These are phyloP conservation scores for Pyronema domesticum DNA, from an alignment of 495 filamentous ascomycete species.

Conservation along the genomic window DNA sequence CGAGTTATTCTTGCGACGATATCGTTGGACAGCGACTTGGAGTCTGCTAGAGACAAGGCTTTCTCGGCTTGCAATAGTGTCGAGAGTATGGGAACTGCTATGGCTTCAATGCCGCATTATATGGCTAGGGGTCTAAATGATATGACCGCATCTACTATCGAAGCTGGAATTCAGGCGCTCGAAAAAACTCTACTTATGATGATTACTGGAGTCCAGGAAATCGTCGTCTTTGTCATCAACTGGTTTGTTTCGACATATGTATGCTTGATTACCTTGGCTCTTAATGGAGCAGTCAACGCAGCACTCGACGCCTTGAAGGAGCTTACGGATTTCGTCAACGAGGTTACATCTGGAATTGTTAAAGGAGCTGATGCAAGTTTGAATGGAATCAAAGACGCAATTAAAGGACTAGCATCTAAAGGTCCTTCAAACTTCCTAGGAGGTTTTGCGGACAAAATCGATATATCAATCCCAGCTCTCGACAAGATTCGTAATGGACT, in stretches of 20 bases:
- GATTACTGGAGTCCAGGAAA: constrained; percentile 66
- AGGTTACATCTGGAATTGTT: constrained; percentile 46
- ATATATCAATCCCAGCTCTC: constrained; percentile 43
- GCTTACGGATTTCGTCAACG: constrained; percentile 54
- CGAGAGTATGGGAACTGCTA: constrained; percentile 83
- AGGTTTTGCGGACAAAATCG: constrained; percentile 25
- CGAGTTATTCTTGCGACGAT: constrained; percentile 58
- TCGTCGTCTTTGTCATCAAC: constrained; percentile 78
- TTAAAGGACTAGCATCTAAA: constrained; percentile 40
- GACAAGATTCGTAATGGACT: constrained; percentile 44
- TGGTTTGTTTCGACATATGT: constrained; percentile 74
- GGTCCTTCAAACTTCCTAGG: constrained; percentile 28
- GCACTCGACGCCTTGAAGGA: constrained; percentile 51
- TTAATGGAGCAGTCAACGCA: constrained; percentile 56
- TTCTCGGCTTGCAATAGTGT: constrained; percentile 75
- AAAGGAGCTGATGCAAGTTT: constrained; percentile 40
- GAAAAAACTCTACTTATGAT: constrained; percentile 56
- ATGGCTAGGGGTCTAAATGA: constrained; percentile 75
- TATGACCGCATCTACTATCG: constrained; percentile 57
- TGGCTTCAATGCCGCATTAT: constrained; percentile 96
- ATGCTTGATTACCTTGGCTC: constrained; percentile 65
- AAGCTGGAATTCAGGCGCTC: constrained; percentile 57
- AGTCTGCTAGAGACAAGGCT: constrained; percentile 57
- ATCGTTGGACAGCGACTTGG: constrained; percentile 52
- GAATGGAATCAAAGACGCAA: constrained; percentile 36